A percentile compares a stretch with the other conserved stretches of the same genome.
Evolutionary conservation across 495 filamentous ascomycete species (phyloP).

Genomic region (Lasiosphaeria ovina): DNA sequence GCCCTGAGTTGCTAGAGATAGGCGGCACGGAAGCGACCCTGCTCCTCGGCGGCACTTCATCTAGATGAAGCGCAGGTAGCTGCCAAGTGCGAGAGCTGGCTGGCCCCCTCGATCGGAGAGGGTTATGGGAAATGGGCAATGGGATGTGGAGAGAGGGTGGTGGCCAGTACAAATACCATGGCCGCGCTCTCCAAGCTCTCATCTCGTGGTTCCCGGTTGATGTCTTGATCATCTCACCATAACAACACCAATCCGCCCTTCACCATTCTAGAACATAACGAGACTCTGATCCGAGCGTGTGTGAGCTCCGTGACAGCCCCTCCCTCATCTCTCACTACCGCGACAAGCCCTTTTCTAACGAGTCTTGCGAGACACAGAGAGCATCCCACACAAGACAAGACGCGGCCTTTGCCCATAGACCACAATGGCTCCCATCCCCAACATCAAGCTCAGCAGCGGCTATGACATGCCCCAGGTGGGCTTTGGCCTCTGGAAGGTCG

Average conservation of each 20-base stretch:
- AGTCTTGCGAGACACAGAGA: neutral
- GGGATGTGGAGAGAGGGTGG: constrained; percentile 2
- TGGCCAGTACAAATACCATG: constrained; percentile 30
- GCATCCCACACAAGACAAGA: too few species aligned
- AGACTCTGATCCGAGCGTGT: neutral
- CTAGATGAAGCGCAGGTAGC: constrained; percentile 27
- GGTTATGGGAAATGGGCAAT: neutral
- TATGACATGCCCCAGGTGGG: constrained; percentile 86
- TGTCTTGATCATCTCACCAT: constrained; percentile 10
- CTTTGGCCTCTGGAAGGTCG: constrained; percentile 83
- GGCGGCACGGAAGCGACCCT: constrained; percentile 29
- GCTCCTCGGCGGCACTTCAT: constrained; percentile 28
- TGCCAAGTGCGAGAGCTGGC: constrained; percentile 15
- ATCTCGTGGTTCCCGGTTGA: constrained; percentile 14
- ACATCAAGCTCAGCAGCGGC: constrained; percentile 77
- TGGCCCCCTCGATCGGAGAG: constrained; percentile 16
- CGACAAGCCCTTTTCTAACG: neutral
- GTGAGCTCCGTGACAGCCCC: neutral
- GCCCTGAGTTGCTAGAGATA: constrained; percentile 19
- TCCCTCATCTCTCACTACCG: neutral
- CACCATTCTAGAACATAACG: neutral
- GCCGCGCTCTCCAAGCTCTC: constrained; percentile 15
- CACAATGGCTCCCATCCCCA: constrained; percentile 43
- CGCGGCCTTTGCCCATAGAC: constrained; percentile 4
- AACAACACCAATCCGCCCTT: neutral